Base-by-base conservation (phyloP, 2,329 filamentous ascomycete species). In the Hypomyces rosellus region DNA sequence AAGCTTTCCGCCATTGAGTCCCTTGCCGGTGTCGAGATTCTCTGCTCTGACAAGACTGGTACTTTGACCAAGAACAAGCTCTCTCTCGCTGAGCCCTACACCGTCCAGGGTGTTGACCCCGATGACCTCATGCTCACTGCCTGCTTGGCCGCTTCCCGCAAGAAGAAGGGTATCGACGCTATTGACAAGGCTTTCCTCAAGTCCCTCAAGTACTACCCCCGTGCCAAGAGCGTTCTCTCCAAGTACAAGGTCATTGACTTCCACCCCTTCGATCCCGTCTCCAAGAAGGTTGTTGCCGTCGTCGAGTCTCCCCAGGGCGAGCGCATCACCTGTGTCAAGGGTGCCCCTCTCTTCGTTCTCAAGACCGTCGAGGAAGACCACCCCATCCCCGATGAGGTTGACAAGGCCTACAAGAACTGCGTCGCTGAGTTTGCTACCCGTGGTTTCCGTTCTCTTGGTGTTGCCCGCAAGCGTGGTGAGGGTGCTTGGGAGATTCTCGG, bases 121-220 rank as follows among this genome's bases (percentile, higher is more conserved):
- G 87, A 93, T 69, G 89, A 95, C 63, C 85, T 95, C 56, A 95
- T 95, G 88, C 78, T 95, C 58, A 93, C 89, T 74, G 89, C 89
- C 63, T 95, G 89, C 69, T 74, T 95, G 64, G 89, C 89, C 63
- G 89, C 89, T 56, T 92, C 86, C 59, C 87, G 89, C 75, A 95
- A 93, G 82, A 92, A 91, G 81, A 95, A 95, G 78, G 89, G 89
- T 76, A 91, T 95, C 57, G 89, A 95, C 67, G 88, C 90, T 59
- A 95, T 95, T 61, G 90, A 95, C 80, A 93, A 92, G 78, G 89
- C 89, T 66, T 95, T 95, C 78, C 78, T 95, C 60, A 95, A 93
- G 76, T 81, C 86, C 18, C 82, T 95, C 56, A 82, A 82, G 66
- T 85, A 77, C 74, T 95, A 95, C 69, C 89, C 89, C 55, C 81